Percentiles rank a stretch among this genome's conserved stretches.
Evolutionary conservation across 192 early-diverging fungal genomes (phyloP).

Genomic region (Coemansia sp.): DNA sequence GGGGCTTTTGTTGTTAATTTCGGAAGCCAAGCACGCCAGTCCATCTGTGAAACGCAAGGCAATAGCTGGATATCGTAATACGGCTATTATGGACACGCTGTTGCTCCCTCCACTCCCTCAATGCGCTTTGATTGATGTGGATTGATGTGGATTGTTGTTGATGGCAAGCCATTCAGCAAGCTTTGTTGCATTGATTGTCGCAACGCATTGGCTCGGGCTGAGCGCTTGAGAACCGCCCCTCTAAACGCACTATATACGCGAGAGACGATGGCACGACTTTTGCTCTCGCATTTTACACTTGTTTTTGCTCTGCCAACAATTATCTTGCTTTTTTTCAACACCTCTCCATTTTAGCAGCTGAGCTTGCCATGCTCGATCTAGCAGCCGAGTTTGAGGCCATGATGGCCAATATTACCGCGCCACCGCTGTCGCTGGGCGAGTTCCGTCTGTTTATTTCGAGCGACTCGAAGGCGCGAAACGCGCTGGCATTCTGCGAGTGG

Average conservation of each 20-base stretch:
- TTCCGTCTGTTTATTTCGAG: slow-evolving; percentile 33
- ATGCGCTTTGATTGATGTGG: background rate
- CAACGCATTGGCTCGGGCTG: background rate
- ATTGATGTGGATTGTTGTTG: background rate
- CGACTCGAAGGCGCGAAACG: slow-evolving; percentile 28
- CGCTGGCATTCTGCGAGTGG: slow-evolving; percentile 48
- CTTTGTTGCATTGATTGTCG: background rate
- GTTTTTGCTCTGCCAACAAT: background rate
- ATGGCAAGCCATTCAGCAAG: background rate
- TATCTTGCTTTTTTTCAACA: background rate
- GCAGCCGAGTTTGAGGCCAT: slow-evolving; percentile 36
- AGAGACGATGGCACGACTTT: background rate
- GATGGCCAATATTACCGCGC: slow-evolving; percentile 39
- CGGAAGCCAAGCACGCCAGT: background rate
- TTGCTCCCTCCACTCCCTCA: background rate
- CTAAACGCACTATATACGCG: background rate
- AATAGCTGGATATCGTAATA: background rate
- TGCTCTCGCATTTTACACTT: background rate
- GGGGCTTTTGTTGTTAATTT: background rate
- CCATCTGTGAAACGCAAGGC: background rate
- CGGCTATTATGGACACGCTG: background rate
- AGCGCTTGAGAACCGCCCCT: background rate
- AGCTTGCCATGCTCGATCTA: slow-evolving; percentile 8
- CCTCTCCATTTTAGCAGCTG: background rate
- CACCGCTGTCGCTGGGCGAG: slow-evolving; percentile 40